These are phyloP conservation scores for Tritrichomonas foetus DNA, from an alignment of 208 protist genomes.

Conservation along the genomic window DNA sequence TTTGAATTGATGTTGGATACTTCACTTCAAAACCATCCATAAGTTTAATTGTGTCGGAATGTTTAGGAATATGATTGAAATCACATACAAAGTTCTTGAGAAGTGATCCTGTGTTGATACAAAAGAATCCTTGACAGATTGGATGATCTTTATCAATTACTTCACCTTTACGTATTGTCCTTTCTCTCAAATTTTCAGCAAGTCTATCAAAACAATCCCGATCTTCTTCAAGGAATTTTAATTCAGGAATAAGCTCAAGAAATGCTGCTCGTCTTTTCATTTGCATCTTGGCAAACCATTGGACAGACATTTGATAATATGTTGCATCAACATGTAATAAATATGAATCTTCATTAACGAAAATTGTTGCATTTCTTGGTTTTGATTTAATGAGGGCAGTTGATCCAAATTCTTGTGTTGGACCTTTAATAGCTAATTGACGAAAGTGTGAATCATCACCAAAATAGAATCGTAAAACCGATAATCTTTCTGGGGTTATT, in stretches of 20 bases:
- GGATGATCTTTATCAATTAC: too few species aligned
- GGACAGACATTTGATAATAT: not conserved
- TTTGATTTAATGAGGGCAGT: not conserved
- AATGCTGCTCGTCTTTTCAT: not conserved
- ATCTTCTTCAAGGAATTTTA: not conserved
- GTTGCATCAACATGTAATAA: not conserved
- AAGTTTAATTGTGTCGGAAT: not conserved
- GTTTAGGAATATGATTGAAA: not conserved
- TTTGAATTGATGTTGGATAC: not conserved
- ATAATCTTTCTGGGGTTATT: not conserved
- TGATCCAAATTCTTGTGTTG: conserved; percentile 11
- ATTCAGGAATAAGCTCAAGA: not conserved
- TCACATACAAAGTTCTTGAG: not conserved
- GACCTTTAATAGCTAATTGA: not conserved
- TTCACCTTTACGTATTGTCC: not conserved
- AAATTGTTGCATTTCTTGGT: not conserved
- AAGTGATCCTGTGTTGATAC: not conserved
- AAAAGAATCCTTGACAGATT: too few species aligned
- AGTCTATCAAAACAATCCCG: not conserved
- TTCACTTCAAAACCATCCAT: not conserved
- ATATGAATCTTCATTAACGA: not conserved
- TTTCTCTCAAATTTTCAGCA: not conserved
- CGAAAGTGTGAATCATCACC: not conserved
- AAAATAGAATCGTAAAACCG: not conserved
- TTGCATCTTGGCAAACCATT: not conserved